phyloP scores from a whole-genome alignment of 768 basidiomycete species.

The Clitopilus passeckerianus region DNA sequence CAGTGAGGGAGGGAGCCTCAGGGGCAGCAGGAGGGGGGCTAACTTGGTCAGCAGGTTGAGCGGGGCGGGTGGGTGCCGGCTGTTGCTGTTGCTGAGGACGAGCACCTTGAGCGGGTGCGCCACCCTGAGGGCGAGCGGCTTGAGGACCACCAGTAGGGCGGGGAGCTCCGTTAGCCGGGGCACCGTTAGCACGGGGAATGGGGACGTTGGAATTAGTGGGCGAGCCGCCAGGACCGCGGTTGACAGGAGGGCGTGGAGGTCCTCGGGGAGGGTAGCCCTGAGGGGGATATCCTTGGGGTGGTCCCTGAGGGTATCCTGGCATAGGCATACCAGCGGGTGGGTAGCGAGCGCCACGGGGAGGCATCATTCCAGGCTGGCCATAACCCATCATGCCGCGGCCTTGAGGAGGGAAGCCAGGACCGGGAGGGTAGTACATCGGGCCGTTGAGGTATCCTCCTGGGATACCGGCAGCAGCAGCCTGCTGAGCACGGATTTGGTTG shows the following conservation, averaged over 20 bases:
- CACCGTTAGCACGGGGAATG: conserved; percentile 62
- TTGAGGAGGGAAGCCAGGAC: conserved; percentile 79
- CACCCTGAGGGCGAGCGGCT: conserved; percentile 23
- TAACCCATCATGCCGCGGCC: conserved; percentile 79
- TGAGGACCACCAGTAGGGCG: conserved; percentile 48
- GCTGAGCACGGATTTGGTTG: conserved; percentile 94
- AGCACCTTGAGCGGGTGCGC: conserved; percentile 32
- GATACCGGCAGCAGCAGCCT: conserved; percentile 84
- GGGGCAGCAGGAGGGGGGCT: conserved; percentile 41
- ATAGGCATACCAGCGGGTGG: conserved; percentile 60
- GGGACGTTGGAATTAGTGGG: conserved; percentile 60
- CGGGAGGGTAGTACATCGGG: conserved; percentile 85
- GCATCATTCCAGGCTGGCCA: conserved; percentile 81
- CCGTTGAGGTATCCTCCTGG: conserved; percentile 80
- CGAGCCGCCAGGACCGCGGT: conserved; percentile 67
- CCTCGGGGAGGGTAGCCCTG: conserved; percentile 60
- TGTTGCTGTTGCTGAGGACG: conserved; percentile 22
- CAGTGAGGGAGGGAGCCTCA: conserved; percentile 38
- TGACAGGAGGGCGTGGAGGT: conserved; percentile 56
- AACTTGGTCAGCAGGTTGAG: conserved; percentile 24
- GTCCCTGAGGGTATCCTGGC: conserved; percentile 64
- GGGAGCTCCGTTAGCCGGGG: conserved; percentile 47
- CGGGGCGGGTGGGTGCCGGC: conserved; percentile 30
- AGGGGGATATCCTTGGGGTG: conserved; percentile 72
- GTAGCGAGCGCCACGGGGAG: conserved; percentile 54